Evolutionary conservation across 1,284 basidiomycete genomes (phyloP).

Genomic region (Naganishia albida): DNA sequence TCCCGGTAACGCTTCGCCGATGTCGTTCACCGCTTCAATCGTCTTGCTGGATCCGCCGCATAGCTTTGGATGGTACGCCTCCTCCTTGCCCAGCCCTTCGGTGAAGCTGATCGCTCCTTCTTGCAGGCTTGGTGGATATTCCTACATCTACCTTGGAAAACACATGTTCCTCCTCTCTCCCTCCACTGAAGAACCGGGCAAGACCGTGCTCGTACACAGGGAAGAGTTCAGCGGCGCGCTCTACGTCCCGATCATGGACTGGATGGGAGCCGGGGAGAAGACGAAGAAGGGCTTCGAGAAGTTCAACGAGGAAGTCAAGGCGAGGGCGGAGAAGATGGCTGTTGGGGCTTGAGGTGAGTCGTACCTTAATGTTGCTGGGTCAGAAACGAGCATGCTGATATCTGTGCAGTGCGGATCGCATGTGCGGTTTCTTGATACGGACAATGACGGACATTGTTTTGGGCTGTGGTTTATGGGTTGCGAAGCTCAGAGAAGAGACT

Average conservation of each 20-base stretch:
- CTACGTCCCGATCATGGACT: conserved; percentile 1
- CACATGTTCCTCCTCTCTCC: conserved; percentile 11
- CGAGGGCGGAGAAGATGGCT: not conserved
- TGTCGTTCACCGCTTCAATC: not conserved
- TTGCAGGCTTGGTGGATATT: not conserved
- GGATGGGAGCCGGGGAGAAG: conserved; percentile 13
- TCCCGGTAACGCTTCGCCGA: not conserved
- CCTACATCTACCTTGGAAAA: conserved; percentile 5
- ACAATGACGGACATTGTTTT: conserved; percentile 1
- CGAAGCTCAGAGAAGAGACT: too few species aligned
- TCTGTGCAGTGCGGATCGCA: not conserved
- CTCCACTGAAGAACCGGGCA: not conserved
- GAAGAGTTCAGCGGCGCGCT: conserved; percentile 3
- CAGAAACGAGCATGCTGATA: not conserved
- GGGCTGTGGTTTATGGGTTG: not conserved
- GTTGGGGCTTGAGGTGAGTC: not conserved
- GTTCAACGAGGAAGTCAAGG: not conserved
- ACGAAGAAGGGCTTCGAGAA: not conserved
- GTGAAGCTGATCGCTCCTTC: too few species aligned
- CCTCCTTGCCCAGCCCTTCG: too few species aligned
- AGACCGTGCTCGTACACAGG: not conserved
- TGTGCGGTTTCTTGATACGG: not conserved
- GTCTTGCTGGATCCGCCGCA: not conserved
- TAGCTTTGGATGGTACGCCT: not conserved
- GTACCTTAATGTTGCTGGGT: not conserved